Evolutionary conservation across 768 basidiomycete genomes (phyloP), one percentile per base, ranked within the genome.

Genomic region (Hortiboletus campestris): DNA sequence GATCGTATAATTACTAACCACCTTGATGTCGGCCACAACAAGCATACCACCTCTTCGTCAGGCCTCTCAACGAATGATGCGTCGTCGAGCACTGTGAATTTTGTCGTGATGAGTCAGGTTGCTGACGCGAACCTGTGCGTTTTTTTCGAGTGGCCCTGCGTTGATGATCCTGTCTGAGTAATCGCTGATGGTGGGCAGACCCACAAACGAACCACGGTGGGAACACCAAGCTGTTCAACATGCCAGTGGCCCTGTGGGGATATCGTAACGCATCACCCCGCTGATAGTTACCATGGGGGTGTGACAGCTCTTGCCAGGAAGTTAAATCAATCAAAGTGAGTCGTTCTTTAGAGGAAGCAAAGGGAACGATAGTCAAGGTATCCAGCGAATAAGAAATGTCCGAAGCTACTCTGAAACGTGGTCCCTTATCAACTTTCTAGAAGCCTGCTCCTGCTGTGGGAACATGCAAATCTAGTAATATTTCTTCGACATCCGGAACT

Each of bases 121-220:
- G 65, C 63, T 66, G 66, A 66, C 66, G 41, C 51, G 28, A 53
- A 42, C 48, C 55, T 52, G 65, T 55, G 46, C 46, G n/a, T 46
- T 49, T 48, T 32, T 19, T 25, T 42, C 46, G 19, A 39, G 29
- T 48, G 44, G 48, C 60, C 63, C 61, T 66, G 19, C n/a, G 41
- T 40, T 64, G 63, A 63, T 57, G 63, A 29, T 25, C 17, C 49
- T 29, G 60, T 22, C 35, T 40, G 45, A 50, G 41, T 47, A 47
- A 38, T 25, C 25, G 25, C 25, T 25, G 25, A 25, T 4, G 25
- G 44, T 53, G 47, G 34, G 29, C 8, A 29, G 32, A 51, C 46
- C 36, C 50, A 32, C 17, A 42, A 50, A 42, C 40, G 34, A n/a
- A 40, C 35, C 20, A 45, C 41, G 43, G 40, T 57, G 63, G 49